Evolutionary conservation across 805 yeast genomes (phyloP).

Genomic region (Kuraishia cidri): DNA sequence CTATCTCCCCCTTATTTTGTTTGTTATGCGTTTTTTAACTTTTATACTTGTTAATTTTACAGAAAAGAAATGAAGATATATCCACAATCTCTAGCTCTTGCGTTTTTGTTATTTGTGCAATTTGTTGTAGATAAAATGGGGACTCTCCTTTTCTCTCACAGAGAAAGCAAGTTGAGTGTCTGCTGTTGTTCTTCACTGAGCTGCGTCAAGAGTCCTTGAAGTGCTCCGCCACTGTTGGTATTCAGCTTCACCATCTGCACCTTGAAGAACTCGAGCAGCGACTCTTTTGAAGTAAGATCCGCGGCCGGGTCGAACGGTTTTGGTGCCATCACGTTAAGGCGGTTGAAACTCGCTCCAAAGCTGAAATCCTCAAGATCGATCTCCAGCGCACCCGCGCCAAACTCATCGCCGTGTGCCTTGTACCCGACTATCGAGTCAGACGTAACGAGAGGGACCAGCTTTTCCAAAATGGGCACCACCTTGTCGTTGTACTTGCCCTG

Average conservation of each 20-base stretch:
- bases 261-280: conserved; percentile 24
- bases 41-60: too few relatives aligned
- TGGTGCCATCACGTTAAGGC: conserved; percentile 51
- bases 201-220: background rate
- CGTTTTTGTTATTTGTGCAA: too few relatives aligned
- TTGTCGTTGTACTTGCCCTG: conserved; percentile 32
- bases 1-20: too few relatives aligned
- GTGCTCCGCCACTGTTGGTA: background rate
- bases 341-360: conserved; percentile 83
- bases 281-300: conserved; percentile 23
- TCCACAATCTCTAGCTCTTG: too few relatives aligned
- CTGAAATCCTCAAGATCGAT: conserved; percentile 14
- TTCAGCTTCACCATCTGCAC: conserved; percentile 2
- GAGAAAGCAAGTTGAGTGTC: too few relatives aligned
- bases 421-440: conserved; percentile 24
- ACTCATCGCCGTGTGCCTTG: conserved; percentile 11
- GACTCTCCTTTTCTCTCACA: too few relatives aligned
- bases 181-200: background rate
- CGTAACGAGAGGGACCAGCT: conserved; percentile 24
- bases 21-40: too few relatives aligned
- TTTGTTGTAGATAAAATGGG: too few relatives aligned
- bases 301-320: conserved; percentile 68
- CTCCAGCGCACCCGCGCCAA: conserved; percentile 10
- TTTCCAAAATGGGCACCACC: conserved; percentile 32
- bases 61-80: too few relatives aligned